Base-by-base conservation (phyloP, 2,329 filamentous ascomycete species). In the Clonostachys rhizophaga region DNA sequence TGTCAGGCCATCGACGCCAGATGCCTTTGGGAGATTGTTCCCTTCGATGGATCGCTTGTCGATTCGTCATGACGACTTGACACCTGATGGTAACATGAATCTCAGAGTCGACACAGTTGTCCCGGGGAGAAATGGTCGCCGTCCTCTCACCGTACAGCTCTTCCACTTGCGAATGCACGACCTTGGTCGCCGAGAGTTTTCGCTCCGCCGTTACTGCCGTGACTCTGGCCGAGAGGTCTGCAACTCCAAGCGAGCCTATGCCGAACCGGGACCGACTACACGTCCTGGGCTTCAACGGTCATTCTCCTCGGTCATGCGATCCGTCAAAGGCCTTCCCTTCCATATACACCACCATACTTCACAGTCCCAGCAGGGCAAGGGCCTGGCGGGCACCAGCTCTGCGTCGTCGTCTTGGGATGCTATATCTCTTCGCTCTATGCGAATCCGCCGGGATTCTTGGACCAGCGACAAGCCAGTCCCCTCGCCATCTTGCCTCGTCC, bases 131-230 rank as follows among this genome's bases (percentile, higher is more conserved):
- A 46, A 55, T 17, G 78, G 79, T 39, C 79, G 79, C 53, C 79
- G 83, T 52, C 82, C 83, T 55, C 80, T 87, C 57, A 89, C 84
- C 6, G 69, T 83, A 11, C 81, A 85, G 62, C 83, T 99, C 43
- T 97, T 96, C 68, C 92, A 99, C 66, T 75, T 97, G 50, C 87
- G 91, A 58, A 96, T 99, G 90, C 86, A 96, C 63, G 90, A 97
- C 65, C 72, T 97, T 47, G 84, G 83, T 59, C 84, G 83, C 55
- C 83, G 94, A 44, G 88, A 95, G 51, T 96, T 96, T 67, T 96
- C 91, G 1, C 76, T 97, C 30, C 84, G 92, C 33, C 83, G 92
- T 43, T 97, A 99, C 67, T 94, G 89, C 65, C 84, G 94, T 48
- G 88, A 95, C 52, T 96, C 91, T 33, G 92, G 94, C 18, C 85